Evolutionary conservation across 768 basidiomycete genomes (phyloP).

Genomic region (Lentinula aciculospora): DNA sequence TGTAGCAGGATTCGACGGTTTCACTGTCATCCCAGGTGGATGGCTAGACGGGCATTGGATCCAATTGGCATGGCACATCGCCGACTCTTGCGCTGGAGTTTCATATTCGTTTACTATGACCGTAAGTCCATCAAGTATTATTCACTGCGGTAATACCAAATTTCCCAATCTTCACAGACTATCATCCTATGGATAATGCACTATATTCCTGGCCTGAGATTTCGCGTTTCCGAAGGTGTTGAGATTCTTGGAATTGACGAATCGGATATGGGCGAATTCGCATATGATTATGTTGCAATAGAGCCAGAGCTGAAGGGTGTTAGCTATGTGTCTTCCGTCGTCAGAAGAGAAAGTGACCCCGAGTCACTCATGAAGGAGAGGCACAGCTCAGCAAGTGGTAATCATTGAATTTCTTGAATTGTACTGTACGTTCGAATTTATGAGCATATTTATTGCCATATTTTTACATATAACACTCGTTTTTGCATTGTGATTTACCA

Average conservation of each 20-base stretch:
- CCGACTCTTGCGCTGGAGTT: conserved; percentile 61
- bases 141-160: background rate
- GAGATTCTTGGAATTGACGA: conserved; percentile 88
- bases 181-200: conserved; percentile 88
- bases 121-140: background rate
- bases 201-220: conserved; percentile 70
- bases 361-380: conserved; percentile 1
- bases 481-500: too few relatives aligned
- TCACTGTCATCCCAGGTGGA: conserved; percentile 63
- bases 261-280: conserved; percentile 84
- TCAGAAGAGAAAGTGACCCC: background rate
- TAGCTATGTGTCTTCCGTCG: background rate
- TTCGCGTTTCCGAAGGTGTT: conserved; percentile 53
- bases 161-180: conserved; percentile 16
- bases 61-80: conserved; percentile 85
- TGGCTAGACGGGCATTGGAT: conserved; percentile 82
- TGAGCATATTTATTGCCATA: background rate
- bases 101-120: conserved; percentile 65
- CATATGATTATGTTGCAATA: conserved; percentile 81
- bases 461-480: background rate
- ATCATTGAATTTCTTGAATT: background rate
- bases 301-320: conserved; percentile 37
- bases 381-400: background rate
- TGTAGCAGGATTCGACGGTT: conserved; percentile 78
- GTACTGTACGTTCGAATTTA: too few relatives aligned